phyloP scores from a whole-genome alignment of 2,329 filamentous ascomycete genomes.

The Cadophora sp. region DNA sequence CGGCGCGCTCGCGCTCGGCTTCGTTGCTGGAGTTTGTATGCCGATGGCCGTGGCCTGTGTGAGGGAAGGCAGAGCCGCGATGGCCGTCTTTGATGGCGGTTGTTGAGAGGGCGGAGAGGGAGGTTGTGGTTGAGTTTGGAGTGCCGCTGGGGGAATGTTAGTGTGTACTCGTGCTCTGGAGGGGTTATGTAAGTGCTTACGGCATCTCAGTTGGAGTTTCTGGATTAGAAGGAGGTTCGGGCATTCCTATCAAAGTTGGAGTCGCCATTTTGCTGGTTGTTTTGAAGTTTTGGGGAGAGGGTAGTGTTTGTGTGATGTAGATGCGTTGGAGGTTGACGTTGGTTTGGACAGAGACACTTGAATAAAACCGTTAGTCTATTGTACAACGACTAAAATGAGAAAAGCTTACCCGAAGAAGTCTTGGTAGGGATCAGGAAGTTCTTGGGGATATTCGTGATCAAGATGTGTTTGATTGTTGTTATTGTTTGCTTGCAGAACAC shows the following conservation, averaged over 20 bases:
- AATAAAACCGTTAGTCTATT: not conserved
- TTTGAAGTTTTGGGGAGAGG: not conserved
- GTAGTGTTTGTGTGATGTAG: not conserved
- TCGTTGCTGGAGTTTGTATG: constrained; percentile 71
- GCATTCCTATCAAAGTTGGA: constrained; percentile 79
- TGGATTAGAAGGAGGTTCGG: constrained; percentile 80
- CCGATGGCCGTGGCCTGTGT: constrained; percentile 62
- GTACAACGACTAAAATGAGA: not conserved
- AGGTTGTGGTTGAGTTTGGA: constrained; percentile 90
- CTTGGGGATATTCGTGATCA: too few species aligned
- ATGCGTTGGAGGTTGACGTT: constrained; percentile 1
- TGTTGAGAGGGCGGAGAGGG: constrained; percentile 88
- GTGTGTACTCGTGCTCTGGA: constrained; percentile 18
- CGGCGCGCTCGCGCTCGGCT: constrained; percentile 89
- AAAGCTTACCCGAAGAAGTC: too few species aligned
- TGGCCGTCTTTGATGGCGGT: constrained; percentile 97
- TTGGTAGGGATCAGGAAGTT: too few species aligned
- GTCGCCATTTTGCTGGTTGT: constrained; percentile 35
- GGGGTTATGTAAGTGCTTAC: constrained; percentile 58
- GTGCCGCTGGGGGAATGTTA: constrained; percentile 69
- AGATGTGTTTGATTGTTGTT: not conserved
- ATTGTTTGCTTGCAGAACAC: not conserved
- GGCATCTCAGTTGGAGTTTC: constrained; percentile 90
- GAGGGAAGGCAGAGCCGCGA: constrained; percentile 75
- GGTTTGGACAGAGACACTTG: constrained; percentile 1